Evolutionary conservation across 108 stramenopile species (phyloP).

Genomic region (Cylindrotheca closterium): DNA sequence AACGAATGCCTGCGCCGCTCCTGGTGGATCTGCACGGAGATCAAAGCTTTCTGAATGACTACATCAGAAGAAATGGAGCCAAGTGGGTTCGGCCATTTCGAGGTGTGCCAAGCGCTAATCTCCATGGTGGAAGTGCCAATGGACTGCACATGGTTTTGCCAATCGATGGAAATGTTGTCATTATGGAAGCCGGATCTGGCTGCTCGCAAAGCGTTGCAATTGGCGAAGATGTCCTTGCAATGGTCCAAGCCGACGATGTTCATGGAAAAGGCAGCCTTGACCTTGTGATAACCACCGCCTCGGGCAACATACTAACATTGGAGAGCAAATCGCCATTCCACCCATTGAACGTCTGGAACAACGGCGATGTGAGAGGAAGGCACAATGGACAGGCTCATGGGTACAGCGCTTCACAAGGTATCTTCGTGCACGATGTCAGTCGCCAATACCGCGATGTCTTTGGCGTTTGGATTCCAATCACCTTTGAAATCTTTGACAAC

Average conservation of each 20-base stretch:
- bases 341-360: constrained; percentile 79
- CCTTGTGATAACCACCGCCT: constrained; percentile 67
- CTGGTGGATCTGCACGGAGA: constrained; percentile 73
- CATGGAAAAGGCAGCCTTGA: constrained; percentile 76
- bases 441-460: constrained; percentile 72
- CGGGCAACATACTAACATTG: constrained; percentile 73
- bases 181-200: constrained; percentile 75
- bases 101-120: constrained; percentile 19
- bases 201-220: constrained; percentile 70
- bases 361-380: constrained; percentile 64
- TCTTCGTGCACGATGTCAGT: constrained; percentile 76
- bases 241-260: constrained; percentile 86
- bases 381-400: constrained; percentile 64
- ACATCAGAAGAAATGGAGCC: constrained; percentile 43
- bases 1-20: constrained; percentile 51
- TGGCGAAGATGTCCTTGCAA: constrained; percentile 62
- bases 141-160: constrained; percentile 82
- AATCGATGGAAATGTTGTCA: constrained; percentile 49
- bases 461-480: constrained; percentile 74
- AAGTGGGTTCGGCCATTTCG: constrained; percentile 29
- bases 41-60: constrained; percentile 56
- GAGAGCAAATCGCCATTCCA: constrained; percentile 72
- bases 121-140: constrained; percentile 59
- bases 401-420: constrained; percentile 75
- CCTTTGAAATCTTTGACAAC: constrained; percentile 82